Evolutionary conservation across 2,329 filamentous ascomycete species (phyloP).

Genomic region (Cladophialophora chaetospira): DNA sequence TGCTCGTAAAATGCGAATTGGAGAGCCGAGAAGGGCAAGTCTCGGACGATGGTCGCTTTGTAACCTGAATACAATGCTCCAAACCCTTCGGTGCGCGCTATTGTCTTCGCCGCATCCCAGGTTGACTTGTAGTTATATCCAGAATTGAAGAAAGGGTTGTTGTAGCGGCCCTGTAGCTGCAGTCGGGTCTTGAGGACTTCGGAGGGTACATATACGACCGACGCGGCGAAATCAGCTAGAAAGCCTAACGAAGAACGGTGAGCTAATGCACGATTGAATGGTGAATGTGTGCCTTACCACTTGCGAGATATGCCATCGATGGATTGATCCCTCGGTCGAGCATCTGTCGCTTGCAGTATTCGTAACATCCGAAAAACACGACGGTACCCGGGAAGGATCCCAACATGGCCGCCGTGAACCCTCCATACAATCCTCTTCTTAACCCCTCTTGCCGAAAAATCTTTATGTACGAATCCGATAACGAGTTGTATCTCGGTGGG

Average conservation of each 20-base stretch:
- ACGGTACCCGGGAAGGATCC: slow-evolving; percentile 93
- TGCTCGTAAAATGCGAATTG: slow-evolving; percentile 99
- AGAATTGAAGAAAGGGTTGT: slow-evolving; percentile 90
- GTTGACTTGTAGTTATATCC: slow-evolving; percentile 96
- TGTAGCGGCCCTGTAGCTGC: slow-evolving; percentile 90
- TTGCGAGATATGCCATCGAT: slow-evolving; percentile 80
- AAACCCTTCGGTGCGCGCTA: slow-evolving; percentile 78
- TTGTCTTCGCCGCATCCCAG: slow-evolving; percentile 79
- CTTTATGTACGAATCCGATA: slow-evolving; percentile 86
- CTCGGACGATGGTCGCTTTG: slow-evolving; percentile 90
- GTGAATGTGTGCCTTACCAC: slow-evolving; percentile 58
- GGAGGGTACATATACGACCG: slow-evolving; percentile 91
- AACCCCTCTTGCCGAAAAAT: slow-evolving; percentile 93
- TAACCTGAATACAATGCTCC: slow-evolving; percentile 93
- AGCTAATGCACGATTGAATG: neutral
- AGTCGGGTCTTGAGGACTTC: slow-evolving; percentile 97
- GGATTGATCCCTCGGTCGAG: slow-evolving; percentile 81
- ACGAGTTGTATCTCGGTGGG: slow-evolving; percentile 87
- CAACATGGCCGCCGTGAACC: slow-evolving; percentile 86
- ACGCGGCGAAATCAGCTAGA: slow-evolving; percentile 86
- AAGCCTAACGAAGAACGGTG: slow-evolving; percentile 58
- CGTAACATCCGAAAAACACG: slow-evolving; percentile 94
- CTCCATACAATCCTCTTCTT: slow-evolving; percentile 81
- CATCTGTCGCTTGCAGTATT: slow-evolving; percentile 88
- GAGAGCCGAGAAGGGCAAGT: slow-evolving; percentile 91